Evolutionary conservation across 768 basidiomycete species (phyloP).

Genomic region (Tephrocybe sp.): DNA sequence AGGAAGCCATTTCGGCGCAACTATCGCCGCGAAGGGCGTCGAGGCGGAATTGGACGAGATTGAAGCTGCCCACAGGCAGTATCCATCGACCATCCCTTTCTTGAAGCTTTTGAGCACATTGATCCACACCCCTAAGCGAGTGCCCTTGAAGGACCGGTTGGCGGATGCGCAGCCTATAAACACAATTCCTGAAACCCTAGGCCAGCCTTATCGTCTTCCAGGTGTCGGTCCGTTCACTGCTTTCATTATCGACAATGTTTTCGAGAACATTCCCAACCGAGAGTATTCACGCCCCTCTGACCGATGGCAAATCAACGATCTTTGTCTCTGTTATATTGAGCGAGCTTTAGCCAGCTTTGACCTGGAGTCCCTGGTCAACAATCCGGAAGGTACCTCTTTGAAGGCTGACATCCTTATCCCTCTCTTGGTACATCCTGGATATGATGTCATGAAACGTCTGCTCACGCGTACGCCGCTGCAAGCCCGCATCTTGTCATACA

Average conservation of each 20-base stretch:
- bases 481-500: slow-evolving; percentile 69
- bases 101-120: slow-evolving; percentile 79
- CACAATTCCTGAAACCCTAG: slow-evolving; percentile 79
- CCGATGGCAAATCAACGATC: slow-evolving; percentile 84
- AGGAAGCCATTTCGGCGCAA: slow-evolving; percentile 37
- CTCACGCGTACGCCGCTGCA: slow-evolving; percentile 75
- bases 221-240: slow-evolving; percentile 80
- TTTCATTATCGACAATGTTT: slow-evolving; percentile 91
- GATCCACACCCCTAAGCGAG: slow-evolving; percentile 78
- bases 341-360: slow-evolving; percentile 81
- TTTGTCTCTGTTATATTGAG: slow-evolving; percentile 84
- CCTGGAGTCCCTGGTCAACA: slow-evolving; percentile 66
- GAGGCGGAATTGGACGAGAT: slow-evolving; percentile 88
- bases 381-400: slow-evolving; percentile 50
- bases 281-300: slow-evolving; percentile 78
- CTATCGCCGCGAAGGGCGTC: slow-evolving; percentile 69
- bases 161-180: slow-evolving; percentile 60
- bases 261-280: slow-evolving; percentile 70
- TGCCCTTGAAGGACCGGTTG: slow-evolving; percentile 59
- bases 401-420: slow-evolving; percentile 55
- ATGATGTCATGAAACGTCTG: slow-evolving; percentile 79
- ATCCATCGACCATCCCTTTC: slow-evolving; percentile 90
- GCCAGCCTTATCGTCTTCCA: slow-evolving; percentile 76
- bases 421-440: slow-evolving; percentile 79
- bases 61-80: slow-evolving; percentile 74